Evolutionary conservation across 2,329 filamentous ascomycete species (phyloP).

Genomic region (Apiospora rasikravindrae): DNA sequence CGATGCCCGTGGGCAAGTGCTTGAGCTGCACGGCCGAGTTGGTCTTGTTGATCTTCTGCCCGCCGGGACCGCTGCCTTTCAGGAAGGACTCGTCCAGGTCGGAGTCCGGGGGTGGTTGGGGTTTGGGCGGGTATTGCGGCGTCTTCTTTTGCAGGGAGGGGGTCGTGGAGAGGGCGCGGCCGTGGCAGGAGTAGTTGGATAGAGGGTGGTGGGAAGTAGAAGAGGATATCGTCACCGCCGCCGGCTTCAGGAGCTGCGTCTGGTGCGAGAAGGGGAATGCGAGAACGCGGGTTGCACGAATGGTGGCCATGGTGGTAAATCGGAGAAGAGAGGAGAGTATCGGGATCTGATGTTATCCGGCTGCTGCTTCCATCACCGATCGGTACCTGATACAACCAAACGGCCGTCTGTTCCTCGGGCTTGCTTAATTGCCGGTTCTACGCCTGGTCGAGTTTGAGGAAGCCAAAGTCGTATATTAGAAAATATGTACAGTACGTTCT

Average conservation of each 20-base stretch:
- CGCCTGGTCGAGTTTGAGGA: neutral
- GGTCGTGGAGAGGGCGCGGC: constrained; percentile 39
- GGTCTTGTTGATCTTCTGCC: constrained; percentile 98
- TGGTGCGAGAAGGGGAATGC: neutral
- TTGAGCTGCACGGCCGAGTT: constrained; percentile 92
- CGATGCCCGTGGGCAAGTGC: constrained; percentile 87
- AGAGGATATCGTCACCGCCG: neutral
- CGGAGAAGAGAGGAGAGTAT: neutral
- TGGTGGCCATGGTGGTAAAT: neutral
- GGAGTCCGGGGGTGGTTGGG: constrained; percentile 71
- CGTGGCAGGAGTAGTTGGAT: constrained; percentile 15
- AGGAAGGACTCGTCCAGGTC: constrained; percentile 87
- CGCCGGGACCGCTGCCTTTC: constrained; percentile 89
- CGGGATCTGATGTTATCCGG: neutral
- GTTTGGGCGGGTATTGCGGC: constrained; percentile 72
- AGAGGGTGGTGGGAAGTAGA: neutral
- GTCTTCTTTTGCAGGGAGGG: constrained; percentile 47
- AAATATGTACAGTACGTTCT: neutral
- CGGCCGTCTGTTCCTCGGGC: neutral
- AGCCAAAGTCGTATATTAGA: neutral
- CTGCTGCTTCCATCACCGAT: neutral
- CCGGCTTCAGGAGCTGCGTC: neutral
- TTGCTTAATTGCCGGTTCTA: neutral
- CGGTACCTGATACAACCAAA: neutral
- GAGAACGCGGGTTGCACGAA: neutral